A percentile compares a stretch with the other conserved stretches of the same genome.
These are phyloP conservation scores for Lachancea lanzarotensis DNA, from an alignment of 805 yeast genomes.

Conservation along the genomic window DNA sequence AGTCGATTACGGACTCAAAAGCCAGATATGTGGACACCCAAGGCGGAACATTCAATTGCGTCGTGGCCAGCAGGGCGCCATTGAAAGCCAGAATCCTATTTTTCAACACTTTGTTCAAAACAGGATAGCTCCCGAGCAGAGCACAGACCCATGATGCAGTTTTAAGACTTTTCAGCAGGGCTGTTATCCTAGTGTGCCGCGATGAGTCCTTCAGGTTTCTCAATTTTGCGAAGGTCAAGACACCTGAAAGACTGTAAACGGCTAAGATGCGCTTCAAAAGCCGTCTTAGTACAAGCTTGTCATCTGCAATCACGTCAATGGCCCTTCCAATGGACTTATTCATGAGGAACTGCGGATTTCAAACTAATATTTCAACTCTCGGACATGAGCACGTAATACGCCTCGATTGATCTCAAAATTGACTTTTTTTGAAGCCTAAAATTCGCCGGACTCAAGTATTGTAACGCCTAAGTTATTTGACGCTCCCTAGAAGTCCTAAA, in stretches of 20 bases:
- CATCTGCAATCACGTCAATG: background rate
- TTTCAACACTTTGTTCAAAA: background rate
- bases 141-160: background rate
- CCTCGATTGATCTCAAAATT: too few relatives aligned
- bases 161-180: background rate
- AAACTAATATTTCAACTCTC: background rate
- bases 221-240: background rate
- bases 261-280: background rate
- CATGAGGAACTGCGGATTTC: background rate
- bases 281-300: background rate
- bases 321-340: constrained; percentile 1
- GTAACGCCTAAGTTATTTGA: too few relatives aligned
- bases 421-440: too few relatives aligned
- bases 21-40: constrained; percentile 15
- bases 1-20: constrained; percentile 13
- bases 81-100: constrained; percentile 3
- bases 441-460: too few relatives aligned
- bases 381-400: too few relatives aligned
- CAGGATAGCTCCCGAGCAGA: constrained; percentile 1
- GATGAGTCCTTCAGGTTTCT: background rate
- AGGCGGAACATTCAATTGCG: constrained; percentile 8
- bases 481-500: too few relatives aligned
- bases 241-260: constrained; percentile 2
- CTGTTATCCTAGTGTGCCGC: background rate
- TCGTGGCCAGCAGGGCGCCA: background rate